Evolutionary conservation across 176 grass and related monocot genomes (phyloP).

Genomic region (Hordeum vulgare): DNA sequence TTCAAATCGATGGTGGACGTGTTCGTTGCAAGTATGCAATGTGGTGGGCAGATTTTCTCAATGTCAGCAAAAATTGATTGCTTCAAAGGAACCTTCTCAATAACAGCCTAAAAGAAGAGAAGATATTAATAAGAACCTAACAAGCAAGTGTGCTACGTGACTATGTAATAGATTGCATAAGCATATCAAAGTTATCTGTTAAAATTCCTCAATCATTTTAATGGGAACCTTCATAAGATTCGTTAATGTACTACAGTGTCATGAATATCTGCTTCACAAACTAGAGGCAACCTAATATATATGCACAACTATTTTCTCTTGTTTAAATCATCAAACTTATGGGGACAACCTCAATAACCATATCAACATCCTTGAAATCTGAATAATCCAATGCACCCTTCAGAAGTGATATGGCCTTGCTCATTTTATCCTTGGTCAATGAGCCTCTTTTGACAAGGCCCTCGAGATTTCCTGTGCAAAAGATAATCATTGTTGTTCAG

Average conservation of each 20-base stretch:
- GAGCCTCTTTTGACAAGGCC: constrained; percentile 90
- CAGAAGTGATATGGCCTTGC: constrained; percentile 77
- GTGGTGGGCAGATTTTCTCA: constrained; percentile 67
- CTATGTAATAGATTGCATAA: background rate
- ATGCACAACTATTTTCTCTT: background rate
- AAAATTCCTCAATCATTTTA: background rate
- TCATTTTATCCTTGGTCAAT: constrained; percentile 84
- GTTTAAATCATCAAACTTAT: background rate
- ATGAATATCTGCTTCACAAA: background rate
- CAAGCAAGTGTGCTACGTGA: background rate
- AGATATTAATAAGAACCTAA: background rate
- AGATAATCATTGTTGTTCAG: background rate
- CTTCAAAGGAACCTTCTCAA: constrained; percentile 95
- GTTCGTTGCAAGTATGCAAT: constrained; percentile 97
- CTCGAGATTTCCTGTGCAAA: constrained; percentile 70
- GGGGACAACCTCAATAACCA: constrained; percentile 85
- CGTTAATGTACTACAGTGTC: background rate
- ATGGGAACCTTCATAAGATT: background rate
- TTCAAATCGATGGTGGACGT: constrained; percentile 96
- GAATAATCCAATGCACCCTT: constrained; percentile 84
- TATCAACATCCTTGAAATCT: constrained; percentile 93
- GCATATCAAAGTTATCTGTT: background rate
- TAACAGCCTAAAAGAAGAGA: constrained; percentile 66
- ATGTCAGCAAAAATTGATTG: constrained; percentile 98
- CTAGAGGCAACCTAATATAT: background rate